Base-by-base conservation (phyloP, 2,329 filamentous ascomycete species). In the Venturia oleaginea region DNA sequence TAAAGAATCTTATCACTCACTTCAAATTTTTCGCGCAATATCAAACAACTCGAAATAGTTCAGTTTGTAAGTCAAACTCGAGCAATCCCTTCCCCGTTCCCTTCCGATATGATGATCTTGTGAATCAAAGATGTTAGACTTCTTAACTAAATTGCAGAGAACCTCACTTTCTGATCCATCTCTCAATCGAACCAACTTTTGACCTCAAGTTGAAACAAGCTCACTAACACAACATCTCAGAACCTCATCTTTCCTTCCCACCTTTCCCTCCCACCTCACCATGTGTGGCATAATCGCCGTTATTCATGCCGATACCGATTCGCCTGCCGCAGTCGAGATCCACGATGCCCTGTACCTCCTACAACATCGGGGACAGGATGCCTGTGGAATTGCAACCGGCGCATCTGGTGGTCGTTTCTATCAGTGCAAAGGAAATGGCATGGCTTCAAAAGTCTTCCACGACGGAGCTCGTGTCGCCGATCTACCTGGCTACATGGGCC, bases 391-490 rank as follows among this genome's bases (percentile, higher is more conserved):
- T 69, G 86, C 91, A 61, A 89, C 80, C 70, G 91, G 81, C 81
- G 87, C 83, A 69, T 83, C 79, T 17, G 90, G 90, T 42, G 92
- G 92, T 67, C 84, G 91, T 54, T 88, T 96, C 69, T 93, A 88
- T 74, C 91, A 95, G 74, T 89, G 89, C 80, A 97, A 97, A 78
- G 91, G 91, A 68, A 91, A 92, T 72, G 92, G 92, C 64, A 88
- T 96, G 83, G 92, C 89, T 48, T 84, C 87, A 65, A 90, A 87
- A 73, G 91, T 96, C 69, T 96, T 96, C 76, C 82, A 87, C 63
- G 89, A 96, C 68, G 92, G 91, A 68, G 83, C 85, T 66, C 84
- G 89, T 67, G 81, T 92, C 48, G 79, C 83, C 60, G 86, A 92
- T 71, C 82, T 94, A 62, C 89, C 91, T 15, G 92, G 92, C 40